Conservation (phyloP, 495 filamentous ascomycete genomes). For the Bathelium albidoporum region DNA sequence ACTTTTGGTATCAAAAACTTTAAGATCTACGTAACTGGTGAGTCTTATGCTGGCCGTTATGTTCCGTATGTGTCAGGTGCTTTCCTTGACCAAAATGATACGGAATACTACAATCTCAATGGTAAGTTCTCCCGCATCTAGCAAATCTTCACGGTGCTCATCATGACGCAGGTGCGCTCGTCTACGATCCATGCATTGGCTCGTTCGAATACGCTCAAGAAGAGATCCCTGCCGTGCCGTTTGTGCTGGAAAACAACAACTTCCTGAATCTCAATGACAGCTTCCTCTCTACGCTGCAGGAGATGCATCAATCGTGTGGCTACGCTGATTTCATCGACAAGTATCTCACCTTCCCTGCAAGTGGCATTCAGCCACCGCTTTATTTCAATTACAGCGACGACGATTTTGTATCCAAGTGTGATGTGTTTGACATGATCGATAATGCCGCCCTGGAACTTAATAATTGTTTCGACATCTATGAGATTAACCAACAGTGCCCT, state of each 20-base stretch:
- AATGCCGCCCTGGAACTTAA: neutral
- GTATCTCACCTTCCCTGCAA: constrained; percentile 4
- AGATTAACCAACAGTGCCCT: neutral
- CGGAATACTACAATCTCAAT: constrained; percentile 12
- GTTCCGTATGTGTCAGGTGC: constrained; percentile 20
- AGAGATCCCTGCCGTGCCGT: constrained; percentile 11
- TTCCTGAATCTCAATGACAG: constrained; percentile 6
- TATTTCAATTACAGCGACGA: constrained; percentile 4
- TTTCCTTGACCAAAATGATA: constrained; percentile 20
- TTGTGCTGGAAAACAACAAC: constrained; percentile 2
- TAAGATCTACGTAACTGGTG: constrained; percentile 24
- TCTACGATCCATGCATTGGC: constrained; percentile 22
- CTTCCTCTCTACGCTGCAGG: constrained; percentile 5
- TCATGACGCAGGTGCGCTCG: constrained; percentile 3
- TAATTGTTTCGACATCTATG: constrained; percentile 5
- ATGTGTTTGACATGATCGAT: constrained; percentile 4
- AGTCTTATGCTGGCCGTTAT: constrained; percentile 21
- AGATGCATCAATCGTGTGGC: neutral
- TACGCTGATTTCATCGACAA: constrained; percentile 7
- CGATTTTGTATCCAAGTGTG: constrained; percentile 7
- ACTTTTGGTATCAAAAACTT: constrained; percentile 23
- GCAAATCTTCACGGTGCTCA: neutral
- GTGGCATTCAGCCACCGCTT: neutral
- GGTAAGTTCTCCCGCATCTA: constrained; percentile 11
- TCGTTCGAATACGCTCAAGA: constrained; percentile 13